Conservation (phyloP, 2,329 filamentous ascomycete species). For the Aphanocladium album region DNA sequence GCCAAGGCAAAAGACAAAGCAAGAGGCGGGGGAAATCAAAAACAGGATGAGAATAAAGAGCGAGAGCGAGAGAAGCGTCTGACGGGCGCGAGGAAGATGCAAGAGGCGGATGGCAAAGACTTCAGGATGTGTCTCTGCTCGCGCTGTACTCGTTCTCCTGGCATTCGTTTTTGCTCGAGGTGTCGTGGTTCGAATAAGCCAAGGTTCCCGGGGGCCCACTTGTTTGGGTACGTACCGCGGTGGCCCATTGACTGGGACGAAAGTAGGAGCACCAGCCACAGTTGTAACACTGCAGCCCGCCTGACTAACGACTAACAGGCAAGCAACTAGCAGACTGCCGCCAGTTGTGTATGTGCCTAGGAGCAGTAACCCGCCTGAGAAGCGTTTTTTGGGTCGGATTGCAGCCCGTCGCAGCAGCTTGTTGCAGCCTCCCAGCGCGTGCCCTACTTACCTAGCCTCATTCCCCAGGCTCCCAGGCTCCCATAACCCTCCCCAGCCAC, state of each 20-base stretch:
- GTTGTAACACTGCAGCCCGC: background rate
- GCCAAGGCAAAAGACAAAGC: slow-evolving; percentile 1
- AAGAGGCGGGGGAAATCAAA: slow-evolving; percentile 13
- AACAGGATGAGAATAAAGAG: slow-evolving; percentile 13
- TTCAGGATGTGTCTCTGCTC: slow-evolving; percentile 14
- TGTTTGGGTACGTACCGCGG: slow-evolving; percentile 10
- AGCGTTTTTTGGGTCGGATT: too few species aligned
- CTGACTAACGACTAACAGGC: too few species aligned
- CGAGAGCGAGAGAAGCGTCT: slow-evolving; percentile 4
- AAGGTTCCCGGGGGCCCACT: slow-evolving; percentile 16
- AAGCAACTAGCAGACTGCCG: too few species aligned
- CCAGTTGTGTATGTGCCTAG: too few species aligned
- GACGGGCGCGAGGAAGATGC: slow-evolving; percentile 18
- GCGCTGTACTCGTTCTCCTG: slow-evolving; percentile 25
- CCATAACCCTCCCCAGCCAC: background rate
- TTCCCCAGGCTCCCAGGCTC: background rate
- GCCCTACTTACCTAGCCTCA: background rate
- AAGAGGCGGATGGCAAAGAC: slow-evolving; percentile 19
- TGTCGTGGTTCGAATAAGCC: slow-evolving; percentile 38
- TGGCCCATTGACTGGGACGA: background rate
- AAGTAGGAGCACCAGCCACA: background rate
- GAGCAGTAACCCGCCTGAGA: too few species aligned
- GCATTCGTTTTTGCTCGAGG: slow-evolving; percentile 32
- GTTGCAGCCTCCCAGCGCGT: background rate
- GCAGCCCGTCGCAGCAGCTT: too few species aligned